Percentiles rank a stretch among this genome's conserved stretches.
Conservation (phyloP, 1,284 basidiomycete species). For the Marasmius tenuissimus region DNA sequence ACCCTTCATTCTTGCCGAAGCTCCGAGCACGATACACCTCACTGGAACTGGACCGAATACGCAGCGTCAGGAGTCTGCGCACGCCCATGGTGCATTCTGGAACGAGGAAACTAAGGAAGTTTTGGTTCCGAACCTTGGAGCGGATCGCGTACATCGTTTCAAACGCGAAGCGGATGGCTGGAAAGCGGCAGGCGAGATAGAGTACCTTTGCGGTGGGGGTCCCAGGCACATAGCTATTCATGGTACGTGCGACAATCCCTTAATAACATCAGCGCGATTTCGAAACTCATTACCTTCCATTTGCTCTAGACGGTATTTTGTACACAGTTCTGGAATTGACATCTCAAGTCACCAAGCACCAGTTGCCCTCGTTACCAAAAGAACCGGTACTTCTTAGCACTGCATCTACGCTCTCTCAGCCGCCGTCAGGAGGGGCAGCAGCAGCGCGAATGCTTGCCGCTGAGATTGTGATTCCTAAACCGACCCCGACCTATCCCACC, state of each 20-base stretch:
- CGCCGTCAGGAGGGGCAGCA: constrained; percentile 33
- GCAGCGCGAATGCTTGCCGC: constrained; percentile 51
- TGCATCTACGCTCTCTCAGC: constrained; percentile 44
- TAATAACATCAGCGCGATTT: background rate
- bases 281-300: background rate
- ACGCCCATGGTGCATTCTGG: constrained; percentile 66
- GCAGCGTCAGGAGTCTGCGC: constrained; percentile 62
- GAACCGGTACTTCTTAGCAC: constrained; percentile 41
- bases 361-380: constrained; percentile 16
- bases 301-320: constrained; percentile 45
- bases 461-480: constrained; percentile 53
- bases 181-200: constrained; percentile 42
- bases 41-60: constrained; percentile 56
- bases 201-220: constrained; percentile 54
- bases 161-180: constrained; percentile 46
- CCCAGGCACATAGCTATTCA: constrained; percentile 66
- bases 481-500: constrained; percentile 41
- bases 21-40: constrained; percentile 37
- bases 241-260: constrained; percentile 38
- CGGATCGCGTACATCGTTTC: constrained; percentile 63
- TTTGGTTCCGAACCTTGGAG: constrained; percentile 70
- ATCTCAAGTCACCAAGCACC: constrained; percentile 54
- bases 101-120: constrained; percentile 47
- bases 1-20: constrained; percentile 40
- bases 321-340: constrained; percentile 69